Conservation (phyloP, 1,139 yeast species). For the Zygoascus sp. region DNA sequence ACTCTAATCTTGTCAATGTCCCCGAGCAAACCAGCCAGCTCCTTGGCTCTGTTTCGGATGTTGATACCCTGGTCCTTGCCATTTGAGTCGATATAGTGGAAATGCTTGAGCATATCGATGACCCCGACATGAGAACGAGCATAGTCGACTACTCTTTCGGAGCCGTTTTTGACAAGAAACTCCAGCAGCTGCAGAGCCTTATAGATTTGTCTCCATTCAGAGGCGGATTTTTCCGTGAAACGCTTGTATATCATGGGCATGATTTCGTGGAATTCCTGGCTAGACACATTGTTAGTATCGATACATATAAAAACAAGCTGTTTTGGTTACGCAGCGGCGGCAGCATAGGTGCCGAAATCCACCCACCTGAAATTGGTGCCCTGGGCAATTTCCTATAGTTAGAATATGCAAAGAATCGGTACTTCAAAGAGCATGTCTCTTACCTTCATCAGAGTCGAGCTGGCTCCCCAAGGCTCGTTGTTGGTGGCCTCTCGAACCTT, state of each 20-base stretch:
- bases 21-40: slow-evolving; percentile 61
- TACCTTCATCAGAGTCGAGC: slow-evolving; percentile 74
- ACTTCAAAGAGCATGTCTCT: slow-evolving; percentile 13
- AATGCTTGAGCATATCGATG: slow-evolving; percentile 83
- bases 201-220: slow-evolving; percentile 98
- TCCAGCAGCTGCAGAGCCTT: slow-evolving; percentile 89
- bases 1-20: slow-evolving; percentile 74
- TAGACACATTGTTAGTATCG: background rate
- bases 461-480: slow-evolving; percentile 99
- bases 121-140: slow-evolving; percentile 79
- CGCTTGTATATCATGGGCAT: slow-evolving; percentile 51
- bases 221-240: slow-evolving; percentile 90
- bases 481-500: slow-evolving; percentile 95
- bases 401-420: background rate
- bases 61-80: slow-evolving; percentile 97
- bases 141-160: slow-evolving; percentile 92
- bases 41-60: slow-evolving; percentile 86
- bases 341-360: too few relatives aligned
- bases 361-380: slow-evolving; percentile 77
- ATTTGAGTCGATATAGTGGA: slow-evolving; percentile 89
- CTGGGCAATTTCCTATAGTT: slow-evolving; percentile 67
- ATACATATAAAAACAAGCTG: background rate
- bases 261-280: slow-evolving; percentile 40
- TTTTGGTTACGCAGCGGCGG: too few relatives aligned
- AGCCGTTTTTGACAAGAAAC: slow-evolving; percentile 84